phyloP scores from a whole-genome alignment of 1,284 basidiomycete genomes.

The Cystobasidium slooffiae region DNA sequence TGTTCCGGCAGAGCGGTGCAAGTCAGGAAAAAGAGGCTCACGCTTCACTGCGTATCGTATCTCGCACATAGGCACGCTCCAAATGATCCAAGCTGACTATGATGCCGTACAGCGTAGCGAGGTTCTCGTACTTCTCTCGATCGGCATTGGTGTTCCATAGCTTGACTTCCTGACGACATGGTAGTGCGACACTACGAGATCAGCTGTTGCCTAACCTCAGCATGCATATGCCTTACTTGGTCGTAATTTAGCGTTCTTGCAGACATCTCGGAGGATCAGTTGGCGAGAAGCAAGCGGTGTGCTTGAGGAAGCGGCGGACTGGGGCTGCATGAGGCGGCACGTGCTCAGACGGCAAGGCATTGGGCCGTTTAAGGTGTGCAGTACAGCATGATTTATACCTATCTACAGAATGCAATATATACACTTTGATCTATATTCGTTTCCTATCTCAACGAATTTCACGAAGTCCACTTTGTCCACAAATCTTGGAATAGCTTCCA shows the following conservation, averaged over 20 bases:
- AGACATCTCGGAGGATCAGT: not conserved
- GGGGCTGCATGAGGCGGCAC: not conserved
- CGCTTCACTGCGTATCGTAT: slow-evolving; percentile 87
- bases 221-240: slow-evolving; percentile 7
- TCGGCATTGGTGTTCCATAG: slow-evolving; percentile 86
- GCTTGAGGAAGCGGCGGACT: not conserved
- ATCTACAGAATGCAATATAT: no score
- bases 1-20: not conserved
- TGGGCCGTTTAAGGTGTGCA: no score
- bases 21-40: slow-evolving; percentile 59
- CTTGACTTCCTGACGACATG: slow-evolving; percentile 75
- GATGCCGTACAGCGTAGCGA: slow-evolving; percentile 89
- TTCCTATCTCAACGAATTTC: not conserved
- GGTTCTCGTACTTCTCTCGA: slow-evolving; percentile 83
- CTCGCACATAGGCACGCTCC: slow-evolving; percentile 92
- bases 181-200: not conserved
- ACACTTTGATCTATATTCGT: not conserved
- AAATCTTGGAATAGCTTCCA: slow-evolving; percentile 80
- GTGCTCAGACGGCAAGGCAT: not conserved
- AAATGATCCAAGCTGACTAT: slow-evolving; percentile 91
- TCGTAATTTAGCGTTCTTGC: slow-evolving; percentile 21
- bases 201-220: not conserved
- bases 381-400: no score
- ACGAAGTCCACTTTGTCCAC: slow-evolving; percentile 22
- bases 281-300: not conserved